Conservation (phyloP, 2,329 filamentous ascomycete species). For the Cytospora schulzeri region DNA sequence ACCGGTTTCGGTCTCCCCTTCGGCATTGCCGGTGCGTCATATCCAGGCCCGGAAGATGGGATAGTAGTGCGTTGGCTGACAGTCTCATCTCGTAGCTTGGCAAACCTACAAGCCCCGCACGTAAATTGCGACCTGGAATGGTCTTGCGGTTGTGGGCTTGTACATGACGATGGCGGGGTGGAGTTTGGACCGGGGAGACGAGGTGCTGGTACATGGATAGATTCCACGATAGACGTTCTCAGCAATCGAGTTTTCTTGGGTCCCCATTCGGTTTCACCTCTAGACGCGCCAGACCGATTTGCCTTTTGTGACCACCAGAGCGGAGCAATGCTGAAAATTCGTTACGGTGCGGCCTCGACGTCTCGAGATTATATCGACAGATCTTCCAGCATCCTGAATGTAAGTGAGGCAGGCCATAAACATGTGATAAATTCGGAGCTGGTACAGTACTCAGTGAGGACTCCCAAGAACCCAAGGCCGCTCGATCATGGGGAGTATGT, state of each 20-base stretch:
- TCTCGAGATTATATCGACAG: no score
- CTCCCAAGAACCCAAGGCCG: no score
- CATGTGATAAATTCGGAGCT: not conserved
- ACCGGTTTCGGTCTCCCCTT: slow-evolving; percentile 65
- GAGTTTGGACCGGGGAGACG: slow-evolving; percentile 17
- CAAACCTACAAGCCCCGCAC: slow-evolving; percentile 51
- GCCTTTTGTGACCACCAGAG: not conserved
- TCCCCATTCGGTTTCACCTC: not conserved
- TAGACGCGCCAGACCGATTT: not conserved
- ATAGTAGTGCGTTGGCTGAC: slow-evolving; percentile 29
- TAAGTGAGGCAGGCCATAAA: not conserved
- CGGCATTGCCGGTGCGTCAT: slow-evolving; percentile 61
- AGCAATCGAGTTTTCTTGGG: slow-evolving; percentile 26
- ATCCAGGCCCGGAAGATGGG: slow-evolving; percentile 24
- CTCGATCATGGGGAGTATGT: no score
- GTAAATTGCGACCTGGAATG: slow-evolving; percentile 34
- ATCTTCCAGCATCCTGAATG: no score
- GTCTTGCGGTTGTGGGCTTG: slow-evolving; percentile 12
- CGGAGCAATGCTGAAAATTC: not conserved
- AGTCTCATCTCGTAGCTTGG: slow-evolving; percentile 45
- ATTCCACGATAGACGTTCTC: slow-evolving; percentile 29
- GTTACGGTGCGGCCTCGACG: not conserved
- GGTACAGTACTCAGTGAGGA: not conserved
- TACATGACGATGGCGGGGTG: slow-evolving; percentile 22
- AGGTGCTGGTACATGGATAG: slow-evolving; percentile 26